Base-by-base conservation (phyloP, 257 asterid species). In the Gynochthodes officinalis region DNA sequence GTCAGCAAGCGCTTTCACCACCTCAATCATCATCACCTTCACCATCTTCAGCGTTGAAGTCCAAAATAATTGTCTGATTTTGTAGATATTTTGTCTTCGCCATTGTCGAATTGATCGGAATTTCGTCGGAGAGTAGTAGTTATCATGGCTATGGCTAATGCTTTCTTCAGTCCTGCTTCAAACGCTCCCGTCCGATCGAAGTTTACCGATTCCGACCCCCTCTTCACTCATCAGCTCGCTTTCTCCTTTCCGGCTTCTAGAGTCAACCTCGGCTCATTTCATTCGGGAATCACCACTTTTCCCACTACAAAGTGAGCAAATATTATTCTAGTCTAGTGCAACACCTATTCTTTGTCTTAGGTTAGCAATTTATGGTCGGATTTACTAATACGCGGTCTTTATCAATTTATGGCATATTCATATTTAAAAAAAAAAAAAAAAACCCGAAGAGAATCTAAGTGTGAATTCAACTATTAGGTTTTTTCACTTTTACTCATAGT, bases 91-190 rank as follows among this genome's bases (percentile, higher is more conserved):
- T 4, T 2, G 61, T 52, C 66, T 53, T 35, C 64, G 4, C 49
- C 75, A 25, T 1, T 63, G 49, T 39, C 50, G 23, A 6, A 39
- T 48, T 57, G 68, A 16, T 60, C 82, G 70, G 63, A 72, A 77
- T 4, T 13, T 67, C 63, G n/a, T 23, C 54, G 14, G 54, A 13
- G 49, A 32, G 42, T 21, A 53, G 64, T 21, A n/a, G n/a, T 74
- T 30, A 40, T 21, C 12, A 84, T 87, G 97, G 93, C 94, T 44
- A 77, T 81, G 66, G 77, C 96, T 5, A 84, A 72, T 44, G 84
- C 86, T 72, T 76, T 85, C 80, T 57, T 81, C 87, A 66, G 57
- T 68, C 78, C 86, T 27, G 67, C 84, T 35, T 69, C 85, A 39
- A 71, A 72, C 65, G 58, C 80, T 40, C 75, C 76, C 39, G 73